Percentiles rank a stretch among this genome's conserved stretches.
Conservation (phyloP, 1,139 yeast species). For the Yamadazyma atlantica region DNA sequence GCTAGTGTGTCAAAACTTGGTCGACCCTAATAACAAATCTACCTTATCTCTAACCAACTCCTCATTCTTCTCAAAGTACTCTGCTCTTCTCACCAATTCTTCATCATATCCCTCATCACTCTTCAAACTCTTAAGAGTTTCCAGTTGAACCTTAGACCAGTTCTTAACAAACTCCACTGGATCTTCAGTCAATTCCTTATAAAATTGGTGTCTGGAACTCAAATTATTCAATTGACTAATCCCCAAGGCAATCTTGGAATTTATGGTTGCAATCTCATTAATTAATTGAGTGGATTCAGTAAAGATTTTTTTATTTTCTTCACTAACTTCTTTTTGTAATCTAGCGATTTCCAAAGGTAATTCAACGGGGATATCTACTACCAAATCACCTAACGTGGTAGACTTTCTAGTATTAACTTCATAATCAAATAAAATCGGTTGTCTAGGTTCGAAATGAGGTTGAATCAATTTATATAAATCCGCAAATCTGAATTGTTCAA, state of each 20-base stretch:
- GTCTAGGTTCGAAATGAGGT: conserved; percentile 65
- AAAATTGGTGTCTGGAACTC: conserved; percentile 53
- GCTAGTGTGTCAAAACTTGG: conserved; percentile 21
- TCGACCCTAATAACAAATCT: conserved; percentile 59
- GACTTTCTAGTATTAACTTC: conserved; percentile 73
- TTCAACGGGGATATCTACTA: conserved; percentile 71
- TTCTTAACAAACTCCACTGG: conserved; percentile 74
- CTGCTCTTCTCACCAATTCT: conserved; percentile 81
- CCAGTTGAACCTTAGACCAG: conserved; percentile 74
- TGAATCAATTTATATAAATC: conserved; percentile 70
- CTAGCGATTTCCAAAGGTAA: conserved; percentile 47
- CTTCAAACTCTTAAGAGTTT: conserved; percentile 70
- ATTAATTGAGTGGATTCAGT: conserved; percentile 45
- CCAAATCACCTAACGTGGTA: conserved; percentile 76
- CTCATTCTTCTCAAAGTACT: conserved; percentile 74
- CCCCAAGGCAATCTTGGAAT: conserved; percentile 59
- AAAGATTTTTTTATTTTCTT: conserved; percentile 38
- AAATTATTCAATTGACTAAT: conserved; percentile 67
- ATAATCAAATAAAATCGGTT: conserved; percentile 77
- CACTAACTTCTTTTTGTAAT: conserved; percentile 39
- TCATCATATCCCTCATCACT: conserved; percentile 92
- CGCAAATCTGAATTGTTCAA: conserved; percentile 58
- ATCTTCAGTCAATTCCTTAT: conserved; percentile 66
- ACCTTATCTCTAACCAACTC: conserved; percentile 69
- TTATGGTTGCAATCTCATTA: conserved; percentile 53